Conservation (phyloP, 495 filamentous ascomycete species). For the Trichocladium antarcticum region DNA sequence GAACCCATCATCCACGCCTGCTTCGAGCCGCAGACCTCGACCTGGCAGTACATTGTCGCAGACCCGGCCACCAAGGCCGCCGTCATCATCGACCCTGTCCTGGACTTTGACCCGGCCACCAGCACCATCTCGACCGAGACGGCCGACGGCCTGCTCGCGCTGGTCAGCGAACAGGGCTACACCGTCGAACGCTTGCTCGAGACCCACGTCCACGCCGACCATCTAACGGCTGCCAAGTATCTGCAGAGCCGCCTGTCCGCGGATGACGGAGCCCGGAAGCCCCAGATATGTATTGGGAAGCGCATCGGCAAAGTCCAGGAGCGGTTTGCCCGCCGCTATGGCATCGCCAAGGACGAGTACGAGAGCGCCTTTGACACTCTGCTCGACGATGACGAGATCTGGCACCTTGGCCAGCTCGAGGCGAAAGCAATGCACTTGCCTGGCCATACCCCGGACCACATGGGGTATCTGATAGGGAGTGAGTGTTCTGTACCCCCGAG, state of each 20-base stretch:
- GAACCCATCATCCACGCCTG: constrained; percentile 20
- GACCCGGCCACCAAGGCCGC: constrained; percentile 38
- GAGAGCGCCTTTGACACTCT: constrained; percentile 40
- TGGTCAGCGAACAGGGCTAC: constrained; percentile 37
- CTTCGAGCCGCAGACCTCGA: constrained; percentile 35
- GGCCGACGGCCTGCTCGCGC: constrained; percentile 39
- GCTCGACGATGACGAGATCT: constrained; percentile 44
- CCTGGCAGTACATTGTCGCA: constrained; percentile 53
- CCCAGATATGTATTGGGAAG: constrained; percentile 43
- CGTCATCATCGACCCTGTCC: constrained; percentile 49
- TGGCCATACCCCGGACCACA: constrained; percentile 51
- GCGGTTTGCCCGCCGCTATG: constrained; percentile 40
- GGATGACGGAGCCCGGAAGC: constrained; percentile 10
- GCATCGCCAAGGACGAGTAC: constrained; percentile 31
- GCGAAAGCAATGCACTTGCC: constrained; percentile 44
- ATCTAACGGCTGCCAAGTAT: constrained; percentile 47
- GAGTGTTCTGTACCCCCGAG: not conserved
- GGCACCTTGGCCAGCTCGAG: constrained; percentile 39
- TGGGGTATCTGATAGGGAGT: constrained; percentile 48
- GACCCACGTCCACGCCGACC: constrained; percentile 53
- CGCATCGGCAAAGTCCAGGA: constrained; percentile 44
- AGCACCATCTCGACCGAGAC: constrained; percentile 36
- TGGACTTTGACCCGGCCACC: constrained; percentile 44
- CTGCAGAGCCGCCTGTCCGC: constrained; percentile 36
- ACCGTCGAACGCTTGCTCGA: constrained; percentile 42